A percentile compares a stretch with the other conserved stretches of the same genome.
phyloP scores from a whole-genome alignment of 2,329 filamentous ascomycete genomes.

The Xenoacremonium recifei region DNA sequence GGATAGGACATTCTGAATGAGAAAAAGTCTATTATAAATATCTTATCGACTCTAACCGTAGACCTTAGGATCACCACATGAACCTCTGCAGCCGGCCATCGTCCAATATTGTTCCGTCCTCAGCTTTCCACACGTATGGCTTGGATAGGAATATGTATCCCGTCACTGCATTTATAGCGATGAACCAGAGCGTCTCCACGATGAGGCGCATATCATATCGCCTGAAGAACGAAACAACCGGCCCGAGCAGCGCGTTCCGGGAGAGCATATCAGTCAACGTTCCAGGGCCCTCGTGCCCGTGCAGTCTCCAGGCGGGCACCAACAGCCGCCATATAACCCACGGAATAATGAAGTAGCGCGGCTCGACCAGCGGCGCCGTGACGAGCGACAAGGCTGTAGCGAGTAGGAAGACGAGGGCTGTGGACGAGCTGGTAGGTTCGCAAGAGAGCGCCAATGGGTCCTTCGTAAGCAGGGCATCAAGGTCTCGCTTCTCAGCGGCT shows the following conservation, averaged over 20 bases:
- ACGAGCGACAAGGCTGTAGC: conserved; percentile 77
- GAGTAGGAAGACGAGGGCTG: conserved; percentile 57
- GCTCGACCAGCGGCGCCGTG: conserved; percentile 90
- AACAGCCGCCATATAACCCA: conserved; percentile 92
- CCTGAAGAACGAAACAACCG: conserved; percentile 8
- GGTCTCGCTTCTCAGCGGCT: conserved; percentile 3
- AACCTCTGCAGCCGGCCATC: conserved; percentile 67
- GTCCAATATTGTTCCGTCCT: conserved; percentile 52
- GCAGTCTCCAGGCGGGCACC: conserved; percentile 53
- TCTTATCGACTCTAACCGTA: not conserved
- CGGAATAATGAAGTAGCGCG: conserved; percentile 91
- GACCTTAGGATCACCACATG: conserved; percentile 62
- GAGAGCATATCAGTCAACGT: conserved; percentile 3
- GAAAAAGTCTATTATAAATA: conserved; percentile 10
- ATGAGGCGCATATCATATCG: conserved; percentile 46
- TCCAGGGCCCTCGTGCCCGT: conserved; percentile 13
- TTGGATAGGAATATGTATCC: conserved; percentile 69
- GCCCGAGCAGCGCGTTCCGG: conserved; percentile 2
- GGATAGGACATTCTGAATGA: conserved; percentile 9
- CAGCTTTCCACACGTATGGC: conserved; percentile 64
- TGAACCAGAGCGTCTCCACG: conserved; percentile 68
- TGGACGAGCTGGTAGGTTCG: conserved; percentile 44
- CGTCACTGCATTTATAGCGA: conserved; percentile 62
- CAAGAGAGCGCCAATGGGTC: conserved; percentile 27
- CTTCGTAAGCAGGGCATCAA: conserved; percentile 17